Evolutionary conservation across 202 grass and related monocot genomes (phyloP).

Genomic region (Cymbopogon flexuosus): DNA sequence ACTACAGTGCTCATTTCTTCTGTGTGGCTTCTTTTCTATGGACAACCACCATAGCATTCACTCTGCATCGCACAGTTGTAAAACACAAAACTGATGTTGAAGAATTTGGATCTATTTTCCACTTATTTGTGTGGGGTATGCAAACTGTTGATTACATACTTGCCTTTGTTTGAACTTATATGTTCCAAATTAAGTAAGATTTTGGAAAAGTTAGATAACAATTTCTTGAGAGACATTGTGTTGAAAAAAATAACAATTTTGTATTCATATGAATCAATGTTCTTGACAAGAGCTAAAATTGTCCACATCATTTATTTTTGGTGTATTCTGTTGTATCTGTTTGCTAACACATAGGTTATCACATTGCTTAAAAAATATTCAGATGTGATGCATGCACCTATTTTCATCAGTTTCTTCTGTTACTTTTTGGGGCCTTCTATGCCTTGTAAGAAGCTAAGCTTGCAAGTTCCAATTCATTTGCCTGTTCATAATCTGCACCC

Average conservation of each 20-base stretch:
- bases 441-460: background rate
- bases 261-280: constrained; percentile 12
- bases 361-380: background rate
- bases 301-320: constrained; percentile 6
- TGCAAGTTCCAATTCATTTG: constrained; percentile 14
- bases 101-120: constrained; percentile 90
- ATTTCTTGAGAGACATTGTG: background rate
- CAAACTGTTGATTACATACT: background rate
- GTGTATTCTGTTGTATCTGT: background rate
- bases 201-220: constrained; percentile 2
- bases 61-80: constrained; percentile 92
- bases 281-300: background rate
- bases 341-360: background rate
- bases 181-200: constrained; percentile 25
- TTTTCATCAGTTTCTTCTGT: background rate
- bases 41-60: constrained; percentile 96
- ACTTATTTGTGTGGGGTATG: constrained; percentile 98
- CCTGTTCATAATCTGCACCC: constrained; percentile 1
- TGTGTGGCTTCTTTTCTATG: constrained; percentile 93
- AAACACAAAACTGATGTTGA: constrained; percentile 96
- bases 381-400: background rate
- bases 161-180: constrained; percentile 14
- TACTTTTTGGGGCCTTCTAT: background rate
- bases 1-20: constrained; percentile 94
- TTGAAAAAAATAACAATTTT: background rate